Conservation (phyloP, 768 basidiomycete genomes). For the Trametes villosa region DNA sequence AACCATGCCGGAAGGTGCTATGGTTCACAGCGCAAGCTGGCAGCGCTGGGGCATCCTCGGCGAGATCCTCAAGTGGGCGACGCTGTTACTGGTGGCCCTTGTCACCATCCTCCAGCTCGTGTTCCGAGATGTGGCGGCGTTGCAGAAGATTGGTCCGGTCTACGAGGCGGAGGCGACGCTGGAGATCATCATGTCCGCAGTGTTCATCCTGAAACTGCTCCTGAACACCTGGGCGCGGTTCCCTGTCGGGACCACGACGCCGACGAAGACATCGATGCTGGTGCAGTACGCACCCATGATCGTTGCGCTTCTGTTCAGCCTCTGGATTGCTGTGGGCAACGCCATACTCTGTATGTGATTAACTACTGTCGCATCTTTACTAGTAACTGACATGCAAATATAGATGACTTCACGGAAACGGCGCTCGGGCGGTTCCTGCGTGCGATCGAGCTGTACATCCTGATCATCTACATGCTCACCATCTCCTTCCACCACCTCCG, state of each 20-base stretch:
- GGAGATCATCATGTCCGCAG: constrained; percentile 58
- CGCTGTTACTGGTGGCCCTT: constrained; percentile 48
- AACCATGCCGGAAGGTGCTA: constrained; percentile 24
- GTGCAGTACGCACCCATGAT: constrained; percentile 54
- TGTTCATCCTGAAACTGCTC: constrained; percentile 66
- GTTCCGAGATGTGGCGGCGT: constrained; percentile 55
- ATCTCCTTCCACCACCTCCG: constrained; percentile 41
- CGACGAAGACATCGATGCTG: constrained; percentile 48
- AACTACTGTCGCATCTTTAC: neutral
- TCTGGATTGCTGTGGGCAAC: constrained; percentile 59
- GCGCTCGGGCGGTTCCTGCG: constrained; percentile 68
- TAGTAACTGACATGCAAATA: neutral
- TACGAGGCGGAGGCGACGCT: constrained; percentile 63
- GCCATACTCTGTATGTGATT: constrained; percentile 57
- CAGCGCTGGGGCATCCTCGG: constrained; percentile 63
- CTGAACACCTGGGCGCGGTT: constrained; percentile 58
- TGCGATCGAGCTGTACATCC: constrained; percentile 63
- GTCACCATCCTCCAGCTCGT: constrained; percentile 63
- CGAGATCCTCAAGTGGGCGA: constrained; percentile 52
- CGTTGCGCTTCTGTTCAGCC: constrained; percentile 53
- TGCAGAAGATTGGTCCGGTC: constrained; percentile 46
- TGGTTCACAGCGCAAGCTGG: constrained; percentile 66
- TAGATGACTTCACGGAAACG: constrained; percentile 73
- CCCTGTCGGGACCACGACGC: constrained; percentile 20
- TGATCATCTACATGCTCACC: constrained; percentile 62